Evolutionary conservation across 306 rosid genomes (phyloP), one percentile per base, ranked within the genome.

Genomic region (Cucumis cinereus): DNA sequence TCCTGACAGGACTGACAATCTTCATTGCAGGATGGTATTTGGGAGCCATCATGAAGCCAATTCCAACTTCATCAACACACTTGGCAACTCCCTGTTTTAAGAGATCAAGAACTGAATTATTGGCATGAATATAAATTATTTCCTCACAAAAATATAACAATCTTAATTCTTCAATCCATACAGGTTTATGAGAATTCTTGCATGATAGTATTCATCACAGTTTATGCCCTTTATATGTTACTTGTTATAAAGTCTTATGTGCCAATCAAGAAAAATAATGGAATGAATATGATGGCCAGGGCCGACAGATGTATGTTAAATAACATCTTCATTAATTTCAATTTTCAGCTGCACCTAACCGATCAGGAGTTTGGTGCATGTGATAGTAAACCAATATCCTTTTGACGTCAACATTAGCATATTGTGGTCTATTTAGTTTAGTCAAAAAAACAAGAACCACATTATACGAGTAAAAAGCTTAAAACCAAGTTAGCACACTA

Each of bases 1-100:
- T 94, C 74, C 98, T 88, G 58, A 90, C 79, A 38, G 96, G 96
- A 56, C 96, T 77, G 56, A 94, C 96, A 75, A 92, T 74, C 84
- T 85, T 79, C 99, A 94, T 90, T 30, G 96, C 95, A 20, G 96
- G 96, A 83, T 94, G 99, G 86, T 92, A 94, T 68, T 59, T 89
- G 14, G 98, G 88, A 78, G 96, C 70, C 97, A 95, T 92, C 96
- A 95, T 95, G 79, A 95, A 95, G 63, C 98, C 98, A 81, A 95
- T 90, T 78, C 99, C 97, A 54, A 52, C 91, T 84, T 92, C 96
- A 69, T 79, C 78, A 79, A 95, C 86, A 60, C 99, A 92, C 78
- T 84, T 85, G 33, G 24, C 80, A 66, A 95, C 77, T 57, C 90
- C 98, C 99, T 95, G 86, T 78, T 85, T 84, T 36, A 78, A 50